These are phyloP conservation scores for Filosporella fistucella DNA, from an alignment of 495 filamentous ascomycete genomes.

Conservation along the genomic window DNA sequence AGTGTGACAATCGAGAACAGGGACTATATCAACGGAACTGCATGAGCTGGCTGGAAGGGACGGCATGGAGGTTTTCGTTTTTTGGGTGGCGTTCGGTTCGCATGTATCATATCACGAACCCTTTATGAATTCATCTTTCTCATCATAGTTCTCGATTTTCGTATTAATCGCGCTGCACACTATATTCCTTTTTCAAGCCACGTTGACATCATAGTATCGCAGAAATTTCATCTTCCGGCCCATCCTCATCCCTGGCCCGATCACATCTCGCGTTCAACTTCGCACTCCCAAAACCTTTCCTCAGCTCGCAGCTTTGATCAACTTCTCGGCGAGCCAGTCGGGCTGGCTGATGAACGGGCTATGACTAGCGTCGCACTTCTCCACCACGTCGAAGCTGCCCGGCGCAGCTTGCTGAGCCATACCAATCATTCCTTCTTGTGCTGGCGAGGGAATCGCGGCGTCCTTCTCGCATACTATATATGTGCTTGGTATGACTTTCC, in stretches of 20 bases:
- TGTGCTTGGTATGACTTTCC: constrained; percentile 13
- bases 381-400: constrained; percentile 20
- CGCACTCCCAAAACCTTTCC: too few relatives aligned
- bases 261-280: too few relatives aligned
- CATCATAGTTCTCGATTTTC: not conserved
- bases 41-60: constrained; percentile 5
- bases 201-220: too few relatives aligned
- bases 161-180: constrained; percentile 1
- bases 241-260: too few relatives aligned
- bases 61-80: constrained; percentile 1
- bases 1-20: constrained; percentile 92
- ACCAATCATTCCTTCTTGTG: constrained; percentile 22
- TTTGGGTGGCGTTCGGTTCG: constrained; percentile 7
- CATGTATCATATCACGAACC: constrained; percentile 18
- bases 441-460: constrained; percentile 16
- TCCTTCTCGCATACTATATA: constrained; percentile 25
- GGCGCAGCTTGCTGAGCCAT: constrained; percentile 1
- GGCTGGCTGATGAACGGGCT: constrained; percentile 29
- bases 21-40: constrained; percentile 60
- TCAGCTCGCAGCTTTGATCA: constrained; percentile 14
- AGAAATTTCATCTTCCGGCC: too few relatives aligned
- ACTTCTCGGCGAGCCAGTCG: constrained; percentile 20
- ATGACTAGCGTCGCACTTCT: constrained; percentile 27
- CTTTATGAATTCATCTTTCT: constrained; percentile 9
- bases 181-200: not conserved